Evolutionary conservation across 805 yeast species (phyloP).

Genomic region (Debaryomyces hansenii): DNA sequence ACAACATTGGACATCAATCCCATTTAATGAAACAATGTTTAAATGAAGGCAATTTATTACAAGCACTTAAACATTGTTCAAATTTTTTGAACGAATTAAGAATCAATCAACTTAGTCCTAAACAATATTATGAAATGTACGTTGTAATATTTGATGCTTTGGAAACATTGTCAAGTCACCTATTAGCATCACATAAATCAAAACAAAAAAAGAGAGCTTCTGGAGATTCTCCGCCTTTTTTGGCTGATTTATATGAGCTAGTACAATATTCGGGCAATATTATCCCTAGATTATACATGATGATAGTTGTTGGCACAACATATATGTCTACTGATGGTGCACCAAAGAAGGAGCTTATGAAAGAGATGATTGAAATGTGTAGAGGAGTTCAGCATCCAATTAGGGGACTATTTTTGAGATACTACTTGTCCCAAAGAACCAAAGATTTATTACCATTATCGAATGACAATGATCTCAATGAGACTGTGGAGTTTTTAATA

Average conservation of each 20-base stretch:
- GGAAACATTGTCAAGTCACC: conserved; percentile 60
- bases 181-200: conserved; percentile 65
- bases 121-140: conserved; percentile 91
- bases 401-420: conserved; percentile 85
- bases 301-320: conserved; percentile 93
- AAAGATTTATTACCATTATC: conserved; percentile 59
- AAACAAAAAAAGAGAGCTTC: conserved; percentile 49
- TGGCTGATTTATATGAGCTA: conserved; percentile 88
- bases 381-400: conserved; percentile 96
- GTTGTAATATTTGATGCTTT: conserved; percentile 81
- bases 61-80: conserved; percentile 85
- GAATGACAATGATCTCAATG: conserved; percentile 46
- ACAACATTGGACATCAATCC: conserved; percentile 65
- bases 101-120: conserved; percentile 74
- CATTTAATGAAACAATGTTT: conserved; percentile 74
- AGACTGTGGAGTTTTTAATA: conserved; percentile 75
- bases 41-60: conserved; percentile 67
- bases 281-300: conserved; percentile 85
- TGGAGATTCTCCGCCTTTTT: conserved; percentile 33
- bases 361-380: conserved; percentile 97
- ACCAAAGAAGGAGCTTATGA: conserved; percentile 82
- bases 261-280: conserved; percentile 96
- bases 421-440: conserved; percentile 82
- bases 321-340: conserved; percentile 77
- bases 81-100: conserved; percentile 79